phyloP scores from a whole-genome alignment of 2,329 filamentous ascomycete genomes.

The Albifimbria verrucaria region DNA sequence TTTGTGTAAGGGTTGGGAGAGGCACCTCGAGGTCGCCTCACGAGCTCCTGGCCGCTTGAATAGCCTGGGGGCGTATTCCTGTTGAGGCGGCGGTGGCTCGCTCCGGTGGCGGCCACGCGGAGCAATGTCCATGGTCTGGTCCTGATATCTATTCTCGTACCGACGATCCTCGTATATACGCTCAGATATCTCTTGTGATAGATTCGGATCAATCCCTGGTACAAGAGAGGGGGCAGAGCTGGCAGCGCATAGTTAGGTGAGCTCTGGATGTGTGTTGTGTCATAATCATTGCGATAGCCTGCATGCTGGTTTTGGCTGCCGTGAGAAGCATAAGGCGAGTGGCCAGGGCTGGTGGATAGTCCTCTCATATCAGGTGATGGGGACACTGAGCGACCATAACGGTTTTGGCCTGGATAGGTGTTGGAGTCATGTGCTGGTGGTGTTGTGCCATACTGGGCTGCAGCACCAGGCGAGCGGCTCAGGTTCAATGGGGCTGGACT shows the following conservation, averaged over 20 bases:
- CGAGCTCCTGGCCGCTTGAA: constrained; percentile 17
- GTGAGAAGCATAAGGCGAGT: constrained; percentile 24
- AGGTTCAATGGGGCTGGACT: constrained; percentile 45
- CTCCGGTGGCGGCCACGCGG: constrained; percentile 38
- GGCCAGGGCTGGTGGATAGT: constrained; percentile 29
- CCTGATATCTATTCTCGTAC: constrained; percentile 42
- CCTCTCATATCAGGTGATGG: constrained; percentile 27
- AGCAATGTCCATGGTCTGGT: constrained; percentile 35
- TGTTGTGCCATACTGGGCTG: constrained; percentile 22
- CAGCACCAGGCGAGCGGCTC: constrained; percentile 26
- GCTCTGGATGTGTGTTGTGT: constrained; percentile 27
- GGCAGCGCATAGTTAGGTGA: constrained; percentile 39
- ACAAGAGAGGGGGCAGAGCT: constrained; percentile 55
- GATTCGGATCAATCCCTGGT: constrained; percentile 55
- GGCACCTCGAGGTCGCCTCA: constrained; percentile 22
- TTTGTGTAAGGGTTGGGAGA: constrained; percentile 40
- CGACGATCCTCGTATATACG: constrained; percentile 55
- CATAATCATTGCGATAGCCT: constrained; percentile 31
- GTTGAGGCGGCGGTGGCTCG: constrained; percentile 28
- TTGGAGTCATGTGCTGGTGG: constrained; percentile 17
- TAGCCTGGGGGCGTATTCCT: constrained; percentile 18
- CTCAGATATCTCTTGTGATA: constrained; percentile 56
- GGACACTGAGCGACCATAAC: constrained; percentile 20
- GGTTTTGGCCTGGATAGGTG: constrained; percentile 16
- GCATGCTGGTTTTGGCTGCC: constrained; percentile 27